A percentile compares a stretch with the other conserved stretches of the same genome.
Conservation (phyloP, 2,329 filamentous ascomycete genomes). For the Corynespora cassiicola region DNA sequence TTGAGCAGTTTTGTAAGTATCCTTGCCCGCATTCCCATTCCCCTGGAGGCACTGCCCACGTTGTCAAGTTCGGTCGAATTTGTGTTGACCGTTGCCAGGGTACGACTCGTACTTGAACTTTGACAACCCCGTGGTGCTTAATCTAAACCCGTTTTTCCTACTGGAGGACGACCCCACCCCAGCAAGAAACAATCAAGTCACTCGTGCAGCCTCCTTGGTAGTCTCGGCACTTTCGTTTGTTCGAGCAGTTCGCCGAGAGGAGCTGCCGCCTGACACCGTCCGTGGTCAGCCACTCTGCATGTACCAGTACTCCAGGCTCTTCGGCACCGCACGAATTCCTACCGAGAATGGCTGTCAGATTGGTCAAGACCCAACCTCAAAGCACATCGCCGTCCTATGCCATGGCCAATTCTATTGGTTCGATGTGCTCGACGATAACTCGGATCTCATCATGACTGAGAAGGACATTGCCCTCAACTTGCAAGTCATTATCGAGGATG, state of each 20-base stretch:
- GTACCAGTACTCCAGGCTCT: constrained; percentile 96
- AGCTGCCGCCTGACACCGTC: constrained; percentile 86
- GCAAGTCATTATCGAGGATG: constrained; percentile 90
- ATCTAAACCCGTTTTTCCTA: constrained; percentile 97
- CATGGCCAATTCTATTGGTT: constrained; percentile 99
- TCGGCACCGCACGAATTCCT: constrained; percentile 92
- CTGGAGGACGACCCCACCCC: constrained; percentile 97
- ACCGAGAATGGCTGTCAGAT: constrained; percentile 96
- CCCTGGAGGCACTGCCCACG: too few species aligned
- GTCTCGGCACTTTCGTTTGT: constrained; percentile 92
- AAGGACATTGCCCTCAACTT: constrained; percentile 91
- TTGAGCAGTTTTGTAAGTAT: constrained; percentile 94
- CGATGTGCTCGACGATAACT: constrained; percentile 92
- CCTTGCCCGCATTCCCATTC: not conserved
- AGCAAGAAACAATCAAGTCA: constrained; percentile 95
- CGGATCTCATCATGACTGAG: constrained; percentile 96
- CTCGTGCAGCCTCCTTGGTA: constrained; percentile 87
- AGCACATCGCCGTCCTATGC: constrained; percentile 91
- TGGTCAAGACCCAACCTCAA: constrained; percentile 90
- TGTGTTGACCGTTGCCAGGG: constrained; percentile 66
- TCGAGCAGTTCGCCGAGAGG: constrained; percentile 88
- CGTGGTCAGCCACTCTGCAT: constrained; percentile 89
- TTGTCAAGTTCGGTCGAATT: too few species aligned
- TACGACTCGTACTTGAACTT: constrained; percentile 99
- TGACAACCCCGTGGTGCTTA: constrained; percentile 96